Evolutionary conservation across 2,329 filamentous ascomycete genomes (phyloP).

Genomic region (Aspergillus sergii): DNA sequence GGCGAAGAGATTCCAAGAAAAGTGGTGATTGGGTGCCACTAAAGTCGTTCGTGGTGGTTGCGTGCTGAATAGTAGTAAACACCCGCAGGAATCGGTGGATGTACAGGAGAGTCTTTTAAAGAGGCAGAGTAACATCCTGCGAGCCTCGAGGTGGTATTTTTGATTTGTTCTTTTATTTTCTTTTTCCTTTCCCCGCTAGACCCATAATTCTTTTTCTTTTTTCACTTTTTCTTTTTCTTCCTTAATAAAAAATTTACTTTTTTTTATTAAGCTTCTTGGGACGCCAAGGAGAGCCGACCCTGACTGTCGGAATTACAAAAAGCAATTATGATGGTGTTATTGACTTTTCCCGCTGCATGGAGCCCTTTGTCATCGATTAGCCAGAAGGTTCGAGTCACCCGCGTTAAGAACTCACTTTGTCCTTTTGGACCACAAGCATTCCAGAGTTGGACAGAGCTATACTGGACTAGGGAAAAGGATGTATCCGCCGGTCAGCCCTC

Average conservation of each 20-base stretch:
- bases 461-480: neutral
- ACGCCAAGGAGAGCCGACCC: slow-evolving; percentile 8
- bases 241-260: too few species aligned
- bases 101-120: neutral
- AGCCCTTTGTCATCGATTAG: neutral
- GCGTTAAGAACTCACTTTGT: neutral
- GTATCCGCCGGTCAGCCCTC: neutral
- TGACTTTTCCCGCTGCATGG: neutral
- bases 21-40: neutral
- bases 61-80: neutral
- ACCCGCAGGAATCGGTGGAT: neutral
- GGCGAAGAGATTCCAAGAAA: too few species aligned
- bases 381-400: neutral
- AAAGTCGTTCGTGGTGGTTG: neutral
- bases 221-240: neutral
- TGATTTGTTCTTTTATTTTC: neutral
- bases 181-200: neutral
- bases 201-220: neutral
- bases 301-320: slow-evolving; percentile 4
- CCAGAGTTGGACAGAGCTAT: neutral
- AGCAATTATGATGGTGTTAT: slow-evolving; percentile 9
- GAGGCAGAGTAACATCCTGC: neutral
- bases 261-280: neutral
- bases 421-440: neutral
- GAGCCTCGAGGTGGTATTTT: neutral